These are phyloP conservation scores for Synchytrium microbalum DNA, from an alignment of 371 early-diverging fungal species.

Conservation along the genomic window DNA sequence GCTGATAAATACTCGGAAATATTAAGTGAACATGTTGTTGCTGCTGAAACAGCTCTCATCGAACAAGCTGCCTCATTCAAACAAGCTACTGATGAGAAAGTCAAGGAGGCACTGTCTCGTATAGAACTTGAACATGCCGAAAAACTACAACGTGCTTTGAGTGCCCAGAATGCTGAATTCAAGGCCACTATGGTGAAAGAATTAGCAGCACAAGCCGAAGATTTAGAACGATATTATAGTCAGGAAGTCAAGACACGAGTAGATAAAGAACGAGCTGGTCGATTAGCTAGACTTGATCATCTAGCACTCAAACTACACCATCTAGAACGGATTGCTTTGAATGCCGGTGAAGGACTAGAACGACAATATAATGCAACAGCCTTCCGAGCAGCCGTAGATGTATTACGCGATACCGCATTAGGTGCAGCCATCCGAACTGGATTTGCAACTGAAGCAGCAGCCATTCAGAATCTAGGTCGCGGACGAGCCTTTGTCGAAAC, in stretches of 20 bases:
- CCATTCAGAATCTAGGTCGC: slow-evolving; percentile 52
- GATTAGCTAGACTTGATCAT: slow-evolving; percentile 76
- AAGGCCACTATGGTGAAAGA: neutral
- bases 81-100: neutral
- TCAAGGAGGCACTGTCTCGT: neutral
- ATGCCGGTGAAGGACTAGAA: slow-evolving; percentile 54
- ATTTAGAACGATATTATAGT: slow-evolving; percentile 43
- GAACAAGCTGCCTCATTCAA: slow-evolving; percentile 1
- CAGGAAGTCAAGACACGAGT: slow-evolving; percentile 69
- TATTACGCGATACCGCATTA: neutral
- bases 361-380: slow-evolving; percentile 4
- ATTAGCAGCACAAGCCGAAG: slow-evolving; percentile 25
- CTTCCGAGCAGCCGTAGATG: slow-evolving; percentile 11
- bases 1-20: slow-evolving; percentile 20
- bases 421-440: slow-evolving; percentile 20
- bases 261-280: slow-evolving; percentile 84
- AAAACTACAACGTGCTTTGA: neutral
- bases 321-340: slow-evolving; percentile 56
- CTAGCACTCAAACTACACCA: slow-evolving; percentile 64
- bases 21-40: slow-evolving; percentile 3
- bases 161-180: neutral
- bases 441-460: slow-evolving; percentile 61
- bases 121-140: neutral
- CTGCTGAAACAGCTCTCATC: neutral
- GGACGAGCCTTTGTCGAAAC: slow-evolving; percentile 60